A percentile compares a stretch with the other conserved stretches of the same genome.
Evolutionary conservation across 176 grass and related monocot species (phyloP).

Genomic region (Alloteropsis semialata): DNA sequence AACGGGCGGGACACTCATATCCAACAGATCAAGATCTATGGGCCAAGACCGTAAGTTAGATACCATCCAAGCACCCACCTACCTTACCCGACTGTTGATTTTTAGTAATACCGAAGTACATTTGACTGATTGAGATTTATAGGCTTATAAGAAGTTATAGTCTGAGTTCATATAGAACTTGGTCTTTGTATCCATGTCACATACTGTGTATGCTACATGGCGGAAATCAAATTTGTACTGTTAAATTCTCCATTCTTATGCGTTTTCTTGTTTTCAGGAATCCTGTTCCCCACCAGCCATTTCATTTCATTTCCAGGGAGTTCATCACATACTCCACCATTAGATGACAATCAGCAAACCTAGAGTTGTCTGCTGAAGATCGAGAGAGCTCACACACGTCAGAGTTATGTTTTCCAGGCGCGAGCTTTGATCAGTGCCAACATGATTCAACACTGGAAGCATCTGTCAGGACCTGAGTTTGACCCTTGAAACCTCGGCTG

Average conservation of each 20-base stretch:
- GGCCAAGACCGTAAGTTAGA: conserved; percentile 81
- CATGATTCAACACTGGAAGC: neutral
- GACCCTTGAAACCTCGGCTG: neutral
- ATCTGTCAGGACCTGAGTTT: neutral
- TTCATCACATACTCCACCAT: conserved; percentile 73
- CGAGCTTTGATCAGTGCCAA: neutral
- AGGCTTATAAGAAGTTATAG: neutral
- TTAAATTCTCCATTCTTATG: neutral
- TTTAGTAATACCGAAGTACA: neutral
- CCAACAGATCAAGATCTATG: conserved; percentile 89
- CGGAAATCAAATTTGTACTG: neutral
- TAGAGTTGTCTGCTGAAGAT: neutral
- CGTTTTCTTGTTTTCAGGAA: conserved; percentile 40
- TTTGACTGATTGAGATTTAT: neutral
- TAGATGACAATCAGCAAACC: conserved; percentile 28
- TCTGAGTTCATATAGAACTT: neutral
- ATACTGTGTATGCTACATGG: neutral
- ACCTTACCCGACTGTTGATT: neutral
- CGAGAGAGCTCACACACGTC: neutral
- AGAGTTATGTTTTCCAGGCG: neutral
- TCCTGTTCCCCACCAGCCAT: conserved; percentile 54
- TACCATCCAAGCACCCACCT: neutral
- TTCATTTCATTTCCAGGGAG: conserved; percentile 93
- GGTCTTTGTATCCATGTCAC: neutral
- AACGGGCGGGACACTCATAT: conserved; percentile 93